These are phyloP conservation scores for Grifola frondosa DNA, from an alignment of 1,284 basidiomycete species.

Conservation along the genomic window DNA sequence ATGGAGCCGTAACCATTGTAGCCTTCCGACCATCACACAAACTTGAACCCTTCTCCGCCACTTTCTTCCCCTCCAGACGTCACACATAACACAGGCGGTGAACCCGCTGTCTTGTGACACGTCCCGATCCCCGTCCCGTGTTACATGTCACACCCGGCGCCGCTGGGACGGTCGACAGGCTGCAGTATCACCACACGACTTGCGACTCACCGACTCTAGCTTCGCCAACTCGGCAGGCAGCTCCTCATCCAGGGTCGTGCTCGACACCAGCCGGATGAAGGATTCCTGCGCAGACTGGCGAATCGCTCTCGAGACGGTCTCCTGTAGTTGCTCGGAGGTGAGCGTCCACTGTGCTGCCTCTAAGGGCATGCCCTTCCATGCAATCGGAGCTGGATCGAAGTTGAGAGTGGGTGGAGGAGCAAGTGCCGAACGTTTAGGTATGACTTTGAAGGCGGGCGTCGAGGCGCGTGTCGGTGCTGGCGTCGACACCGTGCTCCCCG, in stretches of 20 bases:
- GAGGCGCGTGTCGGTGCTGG: slow-evolving; percentile 23
- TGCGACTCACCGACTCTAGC: slow-evolving; percentile 46
- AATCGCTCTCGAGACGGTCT: slow-evolving; percentile 72
- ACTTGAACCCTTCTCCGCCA: too few species aligned
- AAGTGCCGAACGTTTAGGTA: slow-evolving; percentile 34
- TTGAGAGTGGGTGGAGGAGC: slow-evolving; percentile 46
- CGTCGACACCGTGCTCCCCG: slow-evolving; percentile 8
- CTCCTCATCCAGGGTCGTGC: slow-evolving; percentile 56
- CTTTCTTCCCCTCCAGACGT: too few species aligned
- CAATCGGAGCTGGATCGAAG: slow-evolving; percentile 55
- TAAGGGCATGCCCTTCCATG: slow-evolving; percentile 65
- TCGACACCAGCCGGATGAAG: slow-evolving; percentile 66
- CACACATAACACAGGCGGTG: too few species aligned
- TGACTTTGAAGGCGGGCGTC: slow-evolving; percentile 27
- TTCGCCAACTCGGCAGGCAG: slow-evolving; percentile 58
- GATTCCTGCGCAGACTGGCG: slow-evolving; percentile 67
- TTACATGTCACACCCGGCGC: too few species aligned
- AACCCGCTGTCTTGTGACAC: too few species aligned
- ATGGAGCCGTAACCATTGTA: too few species aligned
- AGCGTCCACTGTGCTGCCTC: slow-evolving; percentile 78
- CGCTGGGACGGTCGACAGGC: too few species aligned
- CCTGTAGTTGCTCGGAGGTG: slow-evolving; percentile 65
- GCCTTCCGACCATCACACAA: too few species aligned
- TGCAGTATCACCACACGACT: too few species aligned
- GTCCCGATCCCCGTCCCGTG: too few species aligned